phyloP scores from a whole-genome alignment of 2,329 filamentous ascomycete species.

The Macrophomina phaseolina region DNA sequence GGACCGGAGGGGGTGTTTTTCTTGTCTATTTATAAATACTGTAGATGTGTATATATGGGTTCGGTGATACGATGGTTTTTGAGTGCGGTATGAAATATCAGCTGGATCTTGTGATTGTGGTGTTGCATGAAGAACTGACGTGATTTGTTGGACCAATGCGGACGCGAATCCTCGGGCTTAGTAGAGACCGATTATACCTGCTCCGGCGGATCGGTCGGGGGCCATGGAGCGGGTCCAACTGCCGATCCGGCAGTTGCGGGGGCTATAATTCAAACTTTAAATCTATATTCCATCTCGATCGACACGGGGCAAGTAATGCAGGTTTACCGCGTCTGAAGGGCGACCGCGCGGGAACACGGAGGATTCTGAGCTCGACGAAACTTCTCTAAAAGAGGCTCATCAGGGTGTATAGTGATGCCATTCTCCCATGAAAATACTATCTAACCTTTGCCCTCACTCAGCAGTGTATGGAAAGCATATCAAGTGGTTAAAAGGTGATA shows the following conservation, averaged over 20 bases:
- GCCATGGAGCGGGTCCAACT: not conserved
- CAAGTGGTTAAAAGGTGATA: constrained; percentile 6
- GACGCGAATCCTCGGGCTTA: too few species aligned
- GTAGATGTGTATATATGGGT: not conserved
- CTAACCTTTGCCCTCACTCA: constrained; percentile 42
- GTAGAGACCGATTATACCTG: too few species aligned
- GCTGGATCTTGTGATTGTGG: too few species aligned
- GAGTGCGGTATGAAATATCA: too few species aligned
- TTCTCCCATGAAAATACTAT: too few species aligned
- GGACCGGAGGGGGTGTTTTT: too few species aligned
- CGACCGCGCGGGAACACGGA: not conserved
- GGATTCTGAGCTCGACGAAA: not conserved
- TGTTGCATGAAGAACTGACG: not conserved
- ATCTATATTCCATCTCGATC: not conserved
- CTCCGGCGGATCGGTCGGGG: not conserved
- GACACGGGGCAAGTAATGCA: not conserved
- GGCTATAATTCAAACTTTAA: not conserved
- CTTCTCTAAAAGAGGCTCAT: too few species aligned
- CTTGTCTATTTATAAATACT: not conserved
- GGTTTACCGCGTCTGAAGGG: not conserved
- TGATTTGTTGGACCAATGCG: too few species aligned
- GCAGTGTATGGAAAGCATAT: constrained; percentile 34
- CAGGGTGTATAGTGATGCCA: too few species aligned
- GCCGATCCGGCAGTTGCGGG: not conserved
- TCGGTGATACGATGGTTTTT: not conserved